Percentiles rank a stretch among this genome's conserved stretches.
Evolutionary conservation across 2,329 filamentous ascomycete species (phyloP).

Genomic region (Botrytis sinoallii): DNA sequence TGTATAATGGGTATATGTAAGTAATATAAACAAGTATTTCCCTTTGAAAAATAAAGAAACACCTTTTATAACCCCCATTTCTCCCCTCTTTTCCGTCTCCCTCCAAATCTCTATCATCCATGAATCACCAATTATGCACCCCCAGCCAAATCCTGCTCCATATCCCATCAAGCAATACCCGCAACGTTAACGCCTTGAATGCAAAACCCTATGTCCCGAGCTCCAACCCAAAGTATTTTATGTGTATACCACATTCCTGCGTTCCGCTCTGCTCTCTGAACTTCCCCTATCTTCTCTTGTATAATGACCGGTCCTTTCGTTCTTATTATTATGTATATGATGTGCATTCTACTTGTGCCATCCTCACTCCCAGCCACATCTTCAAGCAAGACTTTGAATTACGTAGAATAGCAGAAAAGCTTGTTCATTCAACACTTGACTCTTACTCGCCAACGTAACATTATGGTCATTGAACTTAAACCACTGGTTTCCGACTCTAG

Average conservation of each 20-base stretch:
- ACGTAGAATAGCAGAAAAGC: slow-evolving; percentile 92
- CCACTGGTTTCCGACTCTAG: slow-evolving; percentile 57
- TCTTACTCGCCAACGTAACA: slow-evolving; percentile 78
- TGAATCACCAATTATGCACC: slow-evolving; percentile 1
- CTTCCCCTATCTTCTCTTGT: background rate
- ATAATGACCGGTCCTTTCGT: background rate
- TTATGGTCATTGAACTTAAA: slow-evolving; percentile 95
- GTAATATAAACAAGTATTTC: background rate
- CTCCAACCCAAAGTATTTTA: background rate
- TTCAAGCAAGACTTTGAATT: slow-evolving; percentile 51
- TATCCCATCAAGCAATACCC: background rate
- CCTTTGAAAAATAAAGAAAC: background rate
- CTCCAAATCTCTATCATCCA: slow-evolving; percentile 3
- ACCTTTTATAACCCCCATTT: background rate
- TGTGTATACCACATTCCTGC: background rate
- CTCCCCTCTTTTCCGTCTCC: background rate
- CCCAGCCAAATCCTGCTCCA: slow-evolving; percentile 2
- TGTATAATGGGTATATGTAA: background rate
- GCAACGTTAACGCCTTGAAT: slow-evolving; percentile 5
- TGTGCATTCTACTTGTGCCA: background rate
- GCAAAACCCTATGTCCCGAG: background rate
- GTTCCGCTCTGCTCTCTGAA: background rate
- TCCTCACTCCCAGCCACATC: background rate
- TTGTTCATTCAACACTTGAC: slow-evolving; percentile 80
- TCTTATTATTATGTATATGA: background rate